Evolutionary conservation across 176 grass and related monocot genomes (phyloP).

Genomic region (Aegilops umbellulata): DNA sequence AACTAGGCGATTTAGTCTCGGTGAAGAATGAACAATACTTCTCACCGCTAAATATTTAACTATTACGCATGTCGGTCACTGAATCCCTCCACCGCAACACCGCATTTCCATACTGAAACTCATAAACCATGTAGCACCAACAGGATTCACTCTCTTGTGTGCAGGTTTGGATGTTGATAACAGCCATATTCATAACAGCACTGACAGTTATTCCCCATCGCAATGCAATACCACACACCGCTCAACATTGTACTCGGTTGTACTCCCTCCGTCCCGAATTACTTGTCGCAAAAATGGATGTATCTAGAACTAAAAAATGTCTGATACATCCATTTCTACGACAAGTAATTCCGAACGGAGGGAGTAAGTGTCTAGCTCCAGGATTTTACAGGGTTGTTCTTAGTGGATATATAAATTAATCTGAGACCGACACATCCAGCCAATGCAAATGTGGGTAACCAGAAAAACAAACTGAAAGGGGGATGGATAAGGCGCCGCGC

Average conservation of each 20-base stretch:
- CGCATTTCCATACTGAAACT: not conserved
- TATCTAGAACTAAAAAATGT: no score
- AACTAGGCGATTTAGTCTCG: not conserved
- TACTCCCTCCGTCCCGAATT: no score
- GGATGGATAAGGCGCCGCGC: not conserved
- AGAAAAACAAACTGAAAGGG: not conserved
- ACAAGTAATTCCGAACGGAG: no score
- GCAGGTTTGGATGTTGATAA: no score
- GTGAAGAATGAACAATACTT: not conserved
- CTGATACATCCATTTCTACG: no score
- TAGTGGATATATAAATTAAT: not conserved
- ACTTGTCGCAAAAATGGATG: no score
- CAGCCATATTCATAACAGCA: not conserved
- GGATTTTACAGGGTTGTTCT: not conserved
- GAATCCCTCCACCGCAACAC: not conserved
- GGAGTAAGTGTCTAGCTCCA: not conserved
- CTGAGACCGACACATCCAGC: not conserved
- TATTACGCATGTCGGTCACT: not conserved
- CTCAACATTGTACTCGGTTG: no score
- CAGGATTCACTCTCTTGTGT: no score
- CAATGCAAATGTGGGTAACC: not conserved
- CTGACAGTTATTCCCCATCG: not conserved
- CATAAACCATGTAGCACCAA: no score
- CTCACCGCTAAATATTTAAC: not conserved
- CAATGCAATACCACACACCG: no score